Evolutionary conservation across 192 early-diverging fungal genomes (phyloP), one percentile per base, ranked within the genome.

Genomic region (Backusella australiensis): DNA sequence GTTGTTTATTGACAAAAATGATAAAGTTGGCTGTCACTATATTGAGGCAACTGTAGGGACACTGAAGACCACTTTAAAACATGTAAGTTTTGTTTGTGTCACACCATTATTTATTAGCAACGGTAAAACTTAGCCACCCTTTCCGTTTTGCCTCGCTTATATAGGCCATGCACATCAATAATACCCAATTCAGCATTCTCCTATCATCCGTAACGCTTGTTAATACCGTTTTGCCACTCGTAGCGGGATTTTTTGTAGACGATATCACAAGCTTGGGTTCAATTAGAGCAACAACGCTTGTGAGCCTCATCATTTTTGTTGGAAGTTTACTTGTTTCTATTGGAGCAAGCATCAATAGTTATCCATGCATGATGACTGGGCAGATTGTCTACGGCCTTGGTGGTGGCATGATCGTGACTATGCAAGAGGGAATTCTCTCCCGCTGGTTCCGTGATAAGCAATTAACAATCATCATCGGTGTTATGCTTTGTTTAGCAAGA

Each of bases 401-500:
- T 17, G 89, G 88, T 14, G 92, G 91, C 0, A 86, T 91, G 35
- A 91, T 94, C 72, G 88, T 89, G 0, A 90, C 91, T 4, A 91
- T 93, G 49, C 92, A 94, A 80, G 92, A 94, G 74, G 92, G 91
- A 0, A 92, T 94, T 14, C 83, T 93, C 34, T 87, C 89, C 6
- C 89, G 90, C 81, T 93, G 92, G 86, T 94, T 94, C 78, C 87
- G 85, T 53, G 89, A 91, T 70, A 87, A 88, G 46, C 85, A 89
- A 1, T 84, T 94, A 36, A 87, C 90, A 0, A 81, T 93, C 29
- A 90, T 91, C 14, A 84, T 94, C 70, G 92, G 89, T 7, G 74
- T 91, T 65, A 85, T 91, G 68, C 82, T 94, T 32, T 86, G 88
- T 19, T 88, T 87, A 6, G 89, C 91, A n/a, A 87, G 91, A 56